Percentiles rank a stretch among this genome's conserved stretches.
phyloP scores from a whole-genome alignment of 1,139 yeast genomes.

The Meyerozyma smithsonii region DNA sequence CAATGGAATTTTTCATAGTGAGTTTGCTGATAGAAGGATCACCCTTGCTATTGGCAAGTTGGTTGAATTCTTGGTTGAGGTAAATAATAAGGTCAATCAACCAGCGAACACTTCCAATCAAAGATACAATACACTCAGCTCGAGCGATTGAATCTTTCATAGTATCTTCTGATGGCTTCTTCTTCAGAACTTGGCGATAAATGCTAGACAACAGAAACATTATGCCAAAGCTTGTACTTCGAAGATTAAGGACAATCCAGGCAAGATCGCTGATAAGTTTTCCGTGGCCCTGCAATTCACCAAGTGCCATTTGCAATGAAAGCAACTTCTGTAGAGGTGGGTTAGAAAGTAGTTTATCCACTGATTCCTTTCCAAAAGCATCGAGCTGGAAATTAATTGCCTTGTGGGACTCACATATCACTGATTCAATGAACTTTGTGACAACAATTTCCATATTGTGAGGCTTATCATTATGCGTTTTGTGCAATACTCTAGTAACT shows the following conservation, averaged over 20 bases:
- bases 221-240: constrained; percentile 69
- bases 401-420: constrained; percentile 61
- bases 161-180: constrained; percentile 46
- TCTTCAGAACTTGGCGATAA: constrained; percentile 50
- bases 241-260: constrained; percentile 61
- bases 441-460: constrained; percentile 19
- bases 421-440: constrained; percentile 35
- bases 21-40: constrained; percentile 21
- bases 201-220: constrained; percentile 67
- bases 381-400: constrained; percentile 69
- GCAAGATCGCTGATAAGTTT: constrained; percentile 56
- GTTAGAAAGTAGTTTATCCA: constrained; percentile 65
- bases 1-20: constrained; percentile 32
- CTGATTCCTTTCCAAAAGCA: constrained; percentile 55
- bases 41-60: constrained; percentile 22
- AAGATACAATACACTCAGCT: constrained; percentile 54
- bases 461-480: constrained; percentile 14
- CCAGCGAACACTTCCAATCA: constrained; percentile 78
- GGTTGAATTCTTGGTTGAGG: constrained; percentile 62
- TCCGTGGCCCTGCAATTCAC: constrained; percentile 47
- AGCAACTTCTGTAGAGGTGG: constrained; percentile 68
- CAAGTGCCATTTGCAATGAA: constrained; percentile 62
- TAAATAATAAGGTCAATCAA: constrained; percentile 64
- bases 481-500: constrained; percentile 13
- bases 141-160: constrained; percentile 51